A percentile compares a stretch with the other conserved stretches of the same genome.
Evolutionary conservation across 2,329 filamentous ascomycete genomes (phyloP).

Genomic region (Trichoderma koningiopsis): DNA sequence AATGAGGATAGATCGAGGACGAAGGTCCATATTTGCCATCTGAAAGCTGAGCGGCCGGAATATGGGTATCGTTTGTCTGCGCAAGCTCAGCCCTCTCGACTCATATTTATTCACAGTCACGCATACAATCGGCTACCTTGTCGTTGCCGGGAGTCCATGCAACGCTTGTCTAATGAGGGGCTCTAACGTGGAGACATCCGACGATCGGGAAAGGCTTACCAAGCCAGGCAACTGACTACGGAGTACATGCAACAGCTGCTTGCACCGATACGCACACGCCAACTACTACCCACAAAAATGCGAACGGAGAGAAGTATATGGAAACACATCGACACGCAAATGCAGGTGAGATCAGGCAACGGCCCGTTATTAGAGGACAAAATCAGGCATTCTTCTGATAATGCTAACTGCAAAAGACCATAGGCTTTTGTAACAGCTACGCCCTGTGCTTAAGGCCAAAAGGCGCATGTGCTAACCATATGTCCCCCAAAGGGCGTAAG

Average conservation of each 20-base stretch:
- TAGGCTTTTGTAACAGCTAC: slow-evolving; percentile 18
- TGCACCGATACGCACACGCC: not conserved
- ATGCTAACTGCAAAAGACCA: slow-evolving; percentile 26
- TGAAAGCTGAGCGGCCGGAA: not conserved
- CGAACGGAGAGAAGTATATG: slow-evolving; percentile 1
- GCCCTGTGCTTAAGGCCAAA: slow-evolving; percentile 4
- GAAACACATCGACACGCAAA: slow-evolving; percentile 14
- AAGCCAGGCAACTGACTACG: not conserved
- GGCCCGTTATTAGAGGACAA: slow-evolving; percentile 19
- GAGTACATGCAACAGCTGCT: not conserved
- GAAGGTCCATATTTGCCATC: slow-evolving; percentile 34
- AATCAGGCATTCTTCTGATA: slow-evolving; percentile 25
- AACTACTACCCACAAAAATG: not conserved
- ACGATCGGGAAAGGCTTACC: slow-evolving; percentile 15
- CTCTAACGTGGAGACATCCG: not conserved
- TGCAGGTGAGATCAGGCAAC: not conserved
- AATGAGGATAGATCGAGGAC: slow-evolving; percentile 61
- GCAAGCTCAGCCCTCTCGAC: not conserved
- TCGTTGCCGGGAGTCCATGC: not conserved
- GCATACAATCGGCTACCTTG: not conserved
- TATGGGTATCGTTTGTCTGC: not conserved
- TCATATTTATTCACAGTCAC: not conserved
- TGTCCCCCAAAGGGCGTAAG: slow-evolving; percentile 21
- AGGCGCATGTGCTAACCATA: slow-evolving; percentile 6
- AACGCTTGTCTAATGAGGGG: slow-evolving; percentile 2